Base-by-base conservation (phyloP, 441 rosid genomes). In the Syzygium syzygioides region DNA sequence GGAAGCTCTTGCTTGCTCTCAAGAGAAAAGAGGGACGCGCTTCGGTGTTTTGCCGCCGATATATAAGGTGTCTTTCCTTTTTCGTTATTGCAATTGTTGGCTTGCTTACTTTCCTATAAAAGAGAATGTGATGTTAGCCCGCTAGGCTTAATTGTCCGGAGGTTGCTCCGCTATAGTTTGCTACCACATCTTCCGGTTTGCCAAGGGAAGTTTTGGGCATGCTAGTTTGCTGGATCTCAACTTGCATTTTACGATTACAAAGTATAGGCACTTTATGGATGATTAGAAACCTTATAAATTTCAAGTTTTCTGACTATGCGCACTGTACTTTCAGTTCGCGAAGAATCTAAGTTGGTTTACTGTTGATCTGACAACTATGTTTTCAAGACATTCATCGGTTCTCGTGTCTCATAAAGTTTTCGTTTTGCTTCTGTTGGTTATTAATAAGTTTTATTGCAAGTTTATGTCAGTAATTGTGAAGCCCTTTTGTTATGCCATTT, bases 1-100 rank as follows among this genome's bases (percentile, higher is more conserved):
- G 98, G 98, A 95, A 94, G 96, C 93, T 96, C 34, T 87, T 96
- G 90, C 95, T 96, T 87, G 96, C 94, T 30, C 93, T 96, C 59
- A 95, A 90, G 93, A 93, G 97, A 91, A 94, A 91, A 88, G 96
- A 94, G 66, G 95, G 96, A 8, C 95, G 92, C 9, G 95, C 95
- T 37, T 94, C 94, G 53, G 94, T 94, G 84, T 95, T 93, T 92
- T 95, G 96, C 89, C 94, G 97, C 41, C 94, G 96, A 93, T 95
- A 94, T 87, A 89, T 96, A 84, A 95, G 97, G 96, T 96, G 56
- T 71, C 86, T 88, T 15, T 64, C 86, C 56, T 30, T 79, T 85
- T 79, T 68, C 48, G 8, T 88, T 59, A 9, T 84, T 30, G 41
- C 60, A 62, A 87, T 66, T n/a, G 60, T 48, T 68, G 84, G 83